Evolutionary conservation across 2,329 filamentous ascomycete species (phyloP).

Genomic region (Scorias spongiosa): DNA sequence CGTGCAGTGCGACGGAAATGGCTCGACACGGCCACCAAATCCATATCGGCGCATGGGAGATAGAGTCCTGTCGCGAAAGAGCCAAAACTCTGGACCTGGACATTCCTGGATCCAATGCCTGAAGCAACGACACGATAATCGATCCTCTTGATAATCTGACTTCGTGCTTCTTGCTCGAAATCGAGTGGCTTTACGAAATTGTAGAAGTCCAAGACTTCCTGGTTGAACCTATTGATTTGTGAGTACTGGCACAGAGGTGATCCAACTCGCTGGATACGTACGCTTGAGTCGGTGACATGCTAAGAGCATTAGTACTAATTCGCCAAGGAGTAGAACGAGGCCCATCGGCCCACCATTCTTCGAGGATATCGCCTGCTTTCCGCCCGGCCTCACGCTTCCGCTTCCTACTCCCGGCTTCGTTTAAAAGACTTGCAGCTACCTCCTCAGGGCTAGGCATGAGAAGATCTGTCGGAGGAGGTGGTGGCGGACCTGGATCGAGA

Average conservation of each 20-base stretch:
- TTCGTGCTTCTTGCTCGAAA: conserved; percentile 64
- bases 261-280: conserved; percentile 7
- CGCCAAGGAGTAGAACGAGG: conserved; percentile 47
- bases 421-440: conserved; percentile 4
- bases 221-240: conserved; percentile 47
- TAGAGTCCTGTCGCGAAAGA: conserved; percentile 72
- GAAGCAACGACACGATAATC: conserved; percentile 39
- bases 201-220: conserved; percentile 82
- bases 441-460: conserved; percentile 13
- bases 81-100: conserved; percentile 64
- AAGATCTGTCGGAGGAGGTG: conserved; percentile 6
- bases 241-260: conserved; percentile 19
- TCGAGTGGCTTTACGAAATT: conserved; percentile 62
- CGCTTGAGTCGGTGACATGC: too few species aligned
- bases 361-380: conserved; percentile 22
- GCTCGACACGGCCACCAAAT: conserved; percentile 62
- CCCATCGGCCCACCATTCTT: conserved; percentile 27
- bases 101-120: conserved; percentile 26
- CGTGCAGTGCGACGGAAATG: conserved; percentile 41
- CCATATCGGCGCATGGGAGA: conserved; percentile 76
- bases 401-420: conserved; percentile 37
- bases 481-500: conserved; percentile 9
- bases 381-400: conserved; percentile 43
- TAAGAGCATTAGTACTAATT: too few species aligned
- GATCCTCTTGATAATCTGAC: conserved; percentile 56